These are phyloP conservation scores for Lactarius hengduanensis DNA, from an alignment of 768 basidiomycete species.

Conservation along the genomic window DNA sequence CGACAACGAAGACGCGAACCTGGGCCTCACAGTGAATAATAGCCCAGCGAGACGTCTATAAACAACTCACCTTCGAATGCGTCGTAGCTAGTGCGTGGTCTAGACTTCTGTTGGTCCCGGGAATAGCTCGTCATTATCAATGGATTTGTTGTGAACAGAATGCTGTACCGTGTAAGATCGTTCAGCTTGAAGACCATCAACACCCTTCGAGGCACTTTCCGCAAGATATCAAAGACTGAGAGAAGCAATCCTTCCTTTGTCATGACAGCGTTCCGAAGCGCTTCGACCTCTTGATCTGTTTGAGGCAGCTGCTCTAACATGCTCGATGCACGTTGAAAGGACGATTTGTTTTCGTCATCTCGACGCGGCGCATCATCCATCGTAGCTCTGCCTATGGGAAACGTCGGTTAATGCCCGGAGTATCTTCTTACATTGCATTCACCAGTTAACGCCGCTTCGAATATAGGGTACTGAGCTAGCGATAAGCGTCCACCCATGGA, in stretches of 20 bases:
- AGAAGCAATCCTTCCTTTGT: constrained; percentile 77
- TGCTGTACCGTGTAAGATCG: constrained; percentile 68
- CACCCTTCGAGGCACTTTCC: constrained; percentile 80
- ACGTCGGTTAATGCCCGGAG: constrained; percentile 11
- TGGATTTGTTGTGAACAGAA: not conserved
- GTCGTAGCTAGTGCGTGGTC: constrained; percentile 88
- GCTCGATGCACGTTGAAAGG: constrained; percentile 66
- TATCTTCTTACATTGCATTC: constrained; percentile 6
- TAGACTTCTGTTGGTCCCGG: constrained; percentile 54
- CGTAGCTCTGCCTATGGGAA: constrained; percentile 54
- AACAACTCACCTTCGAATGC: constrained; percentile 58
- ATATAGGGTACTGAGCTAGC: constrained; percentile 73
- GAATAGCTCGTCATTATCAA: not conserved
- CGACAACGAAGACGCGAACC: constrained; percentile 87
- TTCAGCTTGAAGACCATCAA: constrained; percentile 85
- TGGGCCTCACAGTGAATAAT: constrained; percentile 36
- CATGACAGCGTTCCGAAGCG: constrained; percentile 79
- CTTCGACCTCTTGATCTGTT: constrained; percentile 74
- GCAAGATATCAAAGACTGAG: constrained; percentile 84
- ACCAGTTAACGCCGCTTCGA: constrained; percentile 94
- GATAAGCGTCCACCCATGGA: not conserved
- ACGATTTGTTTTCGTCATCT: constrained; percentile 32
- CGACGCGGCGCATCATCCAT: constrained; percentile 59
- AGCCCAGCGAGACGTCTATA: not conserved
- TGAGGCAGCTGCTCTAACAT: constrained; percentile 75